A percentile compares a stretch with the other conserved stretches of the same genome.
phyloP scores from a whole-genome alignment of 345 rosid genomes.

The thale cress (Arabidopsis thaliana) region DNA sequence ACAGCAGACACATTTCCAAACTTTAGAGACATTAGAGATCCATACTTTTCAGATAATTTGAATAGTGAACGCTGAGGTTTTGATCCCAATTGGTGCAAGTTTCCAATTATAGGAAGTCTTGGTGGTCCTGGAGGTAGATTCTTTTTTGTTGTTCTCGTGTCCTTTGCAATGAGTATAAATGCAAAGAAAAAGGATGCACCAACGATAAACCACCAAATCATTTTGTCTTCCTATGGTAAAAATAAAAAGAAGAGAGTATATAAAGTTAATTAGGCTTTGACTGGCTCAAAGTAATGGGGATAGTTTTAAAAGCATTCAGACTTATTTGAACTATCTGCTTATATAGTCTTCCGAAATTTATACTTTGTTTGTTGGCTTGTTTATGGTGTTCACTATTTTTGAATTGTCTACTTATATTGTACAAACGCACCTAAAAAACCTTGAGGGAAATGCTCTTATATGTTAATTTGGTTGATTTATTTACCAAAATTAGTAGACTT shows the following conservation, averaged over 20 bases:
- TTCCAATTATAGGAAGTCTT: constrained; percentile 51
- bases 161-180: constrained; percentile 17
- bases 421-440: too few species aligned
- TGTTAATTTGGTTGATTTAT: too few species aligned
- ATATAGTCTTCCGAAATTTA: too few species aligned
- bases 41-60: constrained; percentile 50
- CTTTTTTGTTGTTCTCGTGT: background rate
- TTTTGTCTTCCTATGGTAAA: constrained; percentile 4
- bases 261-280: background rate
- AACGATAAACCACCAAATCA: constrained; percentile 31
- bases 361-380: too few species aligned
- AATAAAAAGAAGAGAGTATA: background rate
- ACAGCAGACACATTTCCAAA: constrained; percentile 51
- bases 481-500: too few species aligned
- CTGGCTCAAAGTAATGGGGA: too few species aligned
- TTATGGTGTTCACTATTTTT: too few species aligned
- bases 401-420: too few species aligned
- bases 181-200: constrained; percentile 19
- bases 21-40: constrained; percentile 52
- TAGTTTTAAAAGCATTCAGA: too few species aligned
- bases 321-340: too few species aligned
- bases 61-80: constrained; percentile 48
- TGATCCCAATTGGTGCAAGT: constrained; percentile 53
- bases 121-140: constrained; percentile 49
- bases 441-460: too few species aligned